Evolutionary conservation across 208 protist species (phyloP).

Genomic region (Acanthamoeba royreba): DNA sequence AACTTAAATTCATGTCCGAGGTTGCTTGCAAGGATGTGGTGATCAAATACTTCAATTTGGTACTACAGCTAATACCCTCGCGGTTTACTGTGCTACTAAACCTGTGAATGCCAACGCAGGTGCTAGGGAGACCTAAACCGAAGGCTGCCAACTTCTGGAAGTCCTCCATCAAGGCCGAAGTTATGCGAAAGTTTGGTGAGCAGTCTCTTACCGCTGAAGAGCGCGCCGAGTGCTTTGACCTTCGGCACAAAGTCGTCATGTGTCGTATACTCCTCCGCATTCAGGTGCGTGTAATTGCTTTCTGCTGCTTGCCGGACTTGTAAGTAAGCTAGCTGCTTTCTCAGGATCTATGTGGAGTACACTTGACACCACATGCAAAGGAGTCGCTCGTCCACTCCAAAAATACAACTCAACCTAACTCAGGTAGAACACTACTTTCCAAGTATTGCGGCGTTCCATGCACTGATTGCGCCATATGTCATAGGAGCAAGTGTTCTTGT

Average conservation of each 20-base stretch:
- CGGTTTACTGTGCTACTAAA: neutral
- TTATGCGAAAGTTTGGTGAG: conserved; percentile 12
- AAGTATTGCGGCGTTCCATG: too few relatives aligned
- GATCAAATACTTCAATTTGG: neutral
- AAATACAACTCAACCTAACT: too few relatives aligned
- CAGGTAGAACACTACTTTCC: too few relatives aligned
- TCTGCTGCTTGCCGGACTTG: too few relatives aligned
- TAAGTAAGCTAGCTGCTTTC: too few relatives aligned
- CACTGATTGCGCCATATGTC: too few relatives aligned
- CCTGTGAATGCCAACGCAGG: neutral
- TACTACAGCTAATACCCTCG: too few relatives aligned
- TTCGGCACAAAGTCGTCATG: neutral
- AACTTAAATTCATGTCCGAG: conserved; percentile 10
- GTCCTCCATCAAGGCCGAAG: neutral
- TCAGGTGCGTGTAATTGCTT: too few relatives aligned
- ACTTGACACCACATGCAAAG: neutral
- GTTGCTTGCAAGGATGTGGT: conserved; percentile 4
- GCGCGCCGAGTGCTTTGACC: neutral
- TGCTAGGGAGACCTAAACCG: neutral
- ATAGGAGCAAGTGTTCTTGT: neutral
- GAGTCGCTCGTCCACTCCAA: too few relatives aligned
- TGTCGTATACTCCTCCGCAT: neutral
- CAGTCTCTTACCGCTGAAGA: neutral
- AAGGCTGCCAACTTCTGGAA: neutral
- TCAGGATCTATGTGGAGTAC: neutral